Evolutionary conservation across 2,329 filamentous ascomycete species (phyloP), one percentile per base, ranked within the genome.

Genomic region (Fonsecaea multimorphosa): DNA sequence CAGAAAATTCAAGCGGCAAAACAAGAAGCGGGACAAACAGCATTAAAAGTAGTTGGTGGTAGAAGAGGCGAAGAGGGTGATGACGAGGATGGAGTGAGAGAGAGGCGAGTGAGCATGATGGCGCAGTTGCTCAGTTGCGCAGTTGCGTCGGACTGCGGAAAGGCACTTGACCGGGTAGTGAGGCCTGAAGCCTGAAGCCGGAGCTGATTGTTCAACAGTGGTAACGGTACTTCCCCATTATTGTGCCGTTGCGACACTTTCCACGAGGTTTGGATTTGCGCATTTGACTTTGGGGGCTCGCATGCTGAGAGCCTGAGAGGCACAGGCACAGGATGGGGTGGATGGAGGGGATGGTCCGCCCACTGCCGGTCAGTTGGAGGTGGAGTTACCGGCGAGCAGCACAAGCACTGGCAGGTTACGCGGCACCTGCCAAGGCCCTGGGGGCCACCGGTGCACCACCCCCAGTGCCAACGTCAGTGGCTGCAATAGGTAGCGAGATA

Each of bases 391-490:
- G 32, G 32, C 8, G 29, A 31, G 29, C 8, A 8, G 29, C n/a
- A 31, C 29, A 31, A 31, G 29, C 8, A 34, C 11, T 2, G 8
- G 38, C 38, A 40, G 38, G 38, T 40, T 40, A 40, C 38, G 38
- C 38, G 38, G 38, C 38, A 40, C 38, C 2, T 31, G 38, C 38
- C 38, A 40, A 40, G 38, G 3, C 38, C 8, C 36, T 11, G 36
- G 36, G 29, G 29, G 29, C n/a, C 29, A 31, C 29, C 29, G 8
- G 29, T 31, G 29, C 3, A n/a, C n/a, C n/a, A n/a, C n/a, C n/a
- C n/a, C n/a, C n/a, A n/a, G n/a, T n/a, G n/a, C n/a, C n/a, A 40
- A 40, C 38, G 38, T 40, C 38, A 40, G 38, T 40, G 38, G 38
- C 38, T 40, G 38, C 38, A 19, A 34, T n/a, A n/a, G n/a, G n/a